phyloP scores from a whole-genome alignment of 1,284 basidiomycete species.

The Boletus smithii region DNA sequence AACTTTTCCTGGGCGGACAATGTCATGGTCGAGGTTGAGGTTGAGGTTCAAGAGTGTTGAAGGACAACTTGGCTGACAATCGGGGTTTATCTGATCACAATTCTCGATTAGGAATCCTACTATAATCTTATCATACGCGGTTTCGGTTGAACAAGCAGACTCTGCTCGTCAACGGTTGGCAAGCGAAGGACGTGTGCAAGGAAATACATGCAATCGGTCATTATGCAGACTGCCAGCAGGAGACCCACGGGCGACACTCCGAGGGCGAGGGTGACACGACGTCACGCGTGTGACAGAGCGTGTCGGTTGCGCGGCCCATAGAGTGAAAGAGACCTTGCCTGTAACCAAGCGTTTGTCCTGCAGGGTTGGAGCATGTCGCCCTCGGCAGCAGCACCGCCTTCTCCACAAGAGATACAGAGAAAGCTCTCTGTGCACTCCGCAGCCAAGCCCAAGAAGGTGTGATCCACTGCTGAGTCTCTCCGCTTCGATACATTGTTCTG shows the following conservation, averaged over 20 bases:
- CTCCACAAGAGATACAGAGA: conserved; percentile 80
- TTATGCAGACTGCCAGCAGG: no score
- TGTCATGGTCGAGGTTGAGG: conserved; percentile 21
- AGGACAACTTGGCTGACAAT: background rate
- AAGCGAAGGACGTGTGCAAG: no score
- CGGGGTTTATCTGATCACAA: conserved; percentile 23
- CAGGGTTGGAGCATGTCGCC: conserved; percentile 40
- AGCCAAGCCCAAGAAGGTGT: conserved; percentile 46
- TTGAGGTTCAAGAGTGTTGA: background rate
- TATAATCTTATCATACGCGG: conserved; percentile 9
- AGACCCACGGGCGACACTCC: no score
- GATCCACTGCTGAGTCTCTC: conserved; percentile 3
- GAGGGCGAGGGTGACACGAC: background rate
- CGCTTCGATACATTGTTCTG: conserved; percentile 5
- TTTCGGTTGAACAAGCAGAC: background rate
- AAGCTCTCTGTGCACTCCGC: conserved; percentile 79
- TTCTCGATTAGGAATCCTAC: conserved; percentile 21
- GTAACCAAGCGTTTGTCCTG: conserved; percentile 6
- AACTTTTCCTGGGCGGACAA: conserved; percentile 65
- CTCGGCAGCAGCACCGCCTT: conserved; percentile 65
- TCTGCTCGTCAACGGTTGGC: no score
- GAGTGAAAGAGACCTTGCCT: conserved; percentile 8
- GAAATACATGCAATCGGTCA: no score
- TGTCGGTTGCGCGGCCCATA: conserved; percentile 16
- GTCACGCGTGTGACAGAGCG: conserved; percentile 27